Percentiles rank a stretch among this genome's conserved stretches.
Conservation (phyloP, 495 filamentous ascomycete species). For the Aspergillus ellipticus region DNA sequence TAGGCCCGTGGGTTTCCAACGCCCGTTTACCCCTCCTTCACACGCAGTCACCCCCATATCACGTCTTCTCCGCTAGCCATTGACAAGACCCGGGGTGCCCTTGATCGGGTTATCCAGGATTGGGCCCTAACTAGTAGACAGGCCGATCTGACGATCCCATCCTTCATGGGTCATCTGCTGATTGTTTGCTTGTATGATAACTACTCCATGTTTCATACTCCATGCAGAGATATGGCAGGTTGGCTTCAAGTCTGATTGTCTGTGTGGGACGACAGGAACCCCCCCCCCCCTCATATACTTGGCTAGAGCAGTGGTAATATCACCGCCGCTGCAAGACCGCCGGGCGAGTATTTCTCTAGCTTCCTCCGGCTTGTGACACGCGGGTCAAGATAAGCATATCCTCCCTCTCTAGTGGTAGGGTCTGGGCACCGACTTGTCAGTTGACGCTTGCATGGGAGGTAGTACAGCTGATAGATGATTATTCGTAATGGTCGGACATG, state of each 20-base stretch:
- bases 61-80: conserved; percentile 1
- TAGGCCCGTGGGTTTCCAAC: conserved; percentile 1
- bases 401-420: neutral
- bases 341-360: neutral
- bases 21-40: conserved; percentile 12
- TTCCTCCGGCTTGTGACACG: neutral
- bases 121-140: conserved; percentile 7
- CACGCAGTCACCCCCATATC: conserved; percentile 8
- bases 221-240: no score
- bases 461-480: neutral
- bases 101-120: neutral
- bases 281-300: no score
- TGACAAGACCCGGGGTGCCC: conserved; percentile 1
- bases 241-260: no score
- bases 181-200: neutral
- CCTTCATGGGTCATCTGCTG: conserved; percentile 9
- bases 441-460: neutral
- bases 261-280: no score
- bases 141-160: conserved; percentile 20
- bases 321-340: no score
- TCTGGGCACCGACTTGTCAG: neutral
- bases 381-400: conserved; percentile 2
- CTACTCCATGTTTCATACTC: no score
- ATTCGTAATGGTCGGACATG: neutral
- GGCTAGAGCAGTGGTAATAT: no score